These are phyloP conservation scores for Fusarium fujikuroi DNA, from an alignment of 2,329 filamentous ascomycete genomes.

Conservation along the genomic window DNA sequence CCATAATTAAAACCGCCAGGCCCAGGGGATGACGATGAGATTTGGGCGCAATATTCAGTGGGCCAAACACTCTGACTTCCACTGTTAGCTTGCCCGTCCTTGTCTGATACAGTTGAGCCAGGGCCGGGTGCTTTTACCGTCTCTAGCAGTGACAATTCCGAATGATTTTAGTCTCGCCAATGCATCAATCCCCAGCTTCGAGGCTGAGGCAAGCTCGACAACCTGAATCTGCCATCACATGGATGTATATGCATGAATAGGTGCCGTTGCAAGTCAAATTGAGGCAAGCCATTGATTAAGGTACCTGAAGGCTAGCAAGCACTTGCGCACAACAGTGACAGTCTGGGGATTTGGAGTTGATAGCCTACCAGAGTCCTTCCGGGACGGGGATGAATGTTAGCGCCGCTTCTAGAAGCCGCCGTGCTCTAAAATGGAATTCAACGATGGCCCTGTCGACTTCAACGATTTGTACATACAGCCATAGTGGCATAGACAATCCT, in stretches of 20 bases:
- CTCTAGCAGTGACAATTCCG: slow-evolving; percentile 16
- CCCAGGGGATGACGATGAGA: slow-evolving; percentile 33
- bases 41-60: slow-evolving; percentile 44
- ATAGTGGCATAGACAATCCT: not conserved
- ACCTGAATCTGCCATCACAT: not conserved
- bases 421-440: not conserved
- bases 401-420: slow-evolving; percentile 8
- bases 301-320: not conserved
- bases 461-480: slow-evolving; percentile 3
- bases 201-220: not conserved
- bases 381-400: not conserved
- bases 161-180: slow-evolving; percentile 4
- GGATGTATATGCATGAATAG: not conserved
- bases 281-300: slow-evolving; percentile 27
- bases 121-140: slow-evolving; percentile 28
- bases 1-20: slow-evolving; percentile 41
- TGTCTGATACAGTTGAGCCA: slow-evolving; percentile 30
- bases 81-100: not conserved
- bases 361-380: not conserved
- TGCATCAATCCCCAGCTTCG: not conserved
- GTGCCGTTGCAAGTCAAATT: slow-evolving; percentile 26
- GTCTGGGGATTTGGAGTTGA: slow-evolving; percentile 12
- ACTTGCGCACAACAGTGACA: slow-evolving; percentile 7
- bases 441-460: not conserved
- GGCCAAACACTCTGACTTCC: slow-evolving; percentile 24